These are phyloP conservation scores for Coemansia sp. DNA, from an alignment of 192 early-diverging fungal species.

Conservation along the genomic window DNA sequence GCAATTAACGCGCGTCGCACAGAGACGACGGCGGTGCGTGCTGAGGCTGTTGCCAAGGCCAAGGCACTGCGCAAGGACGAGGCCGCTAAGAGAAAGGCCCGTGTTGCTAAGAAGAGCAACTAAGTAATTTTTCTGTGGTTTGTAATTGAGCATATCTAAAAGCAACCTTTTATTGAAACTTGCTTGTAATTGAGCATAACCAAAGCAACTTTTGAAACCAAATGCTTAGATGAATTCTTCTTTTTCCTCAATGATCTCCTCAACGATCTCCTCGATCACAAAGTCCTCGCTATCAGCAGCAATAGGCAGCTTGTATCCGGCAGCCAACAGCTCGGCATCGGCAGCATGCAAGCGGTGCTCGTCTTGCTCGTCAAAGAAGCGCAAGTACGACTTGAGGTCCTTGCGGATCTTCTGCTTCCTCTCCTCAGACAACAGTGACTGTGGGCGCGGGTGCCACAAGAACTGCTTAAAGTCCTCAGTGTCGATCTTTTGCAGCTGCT, in stretches of 20 bases:
- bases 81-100: slow-evolving; percentile 82
- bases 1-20: slow-evolving; percentile 93
- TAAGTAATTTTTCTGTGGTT: slow-evolving; percentile 7
- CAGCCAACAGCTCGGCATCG: slow-evolving; percentile 55
- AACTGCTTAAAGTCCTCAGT: slow-evolving; percentile 89
- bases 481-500: slow-evolving; percentile 69
- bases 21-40: slow-evolving; percentile 93
- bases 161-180: too few relatives aligned
- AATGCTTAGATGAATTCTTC: slow-evolving; percentile 36
- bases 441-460: slow-evolving; percentile 92
- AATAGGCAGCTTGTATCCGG: slow-evolving; percentile 68
- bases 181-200: too few relatives aligned
- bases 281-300: slow-evolving; percentile 88
- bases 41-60: slow-evolving; percentile 76
- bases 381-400: slow-evolving; percentile 86
- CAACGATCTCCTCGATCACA: slow-evolving; percentile 84
- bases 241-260: slow-evolving; percentile 61
- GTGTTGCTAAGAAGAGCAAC: slow-evolving; percentile 61
- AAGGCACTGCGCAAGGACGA: slow-evolving; percentile 94
- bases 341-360: slow-evolving; percentile 67
- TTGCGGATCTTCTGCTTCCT: slow-evolving; percentile 86
- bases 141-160: too few relatives aligned
- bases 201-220: too few relatives aligned
- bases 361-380: slow-evolving; percentile 89
- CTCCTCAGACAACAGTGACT: slow-evolving; percentile 71